Conservation (phyloP, 441 rosid genomes). For the Macaranga tanarius region DNA sequence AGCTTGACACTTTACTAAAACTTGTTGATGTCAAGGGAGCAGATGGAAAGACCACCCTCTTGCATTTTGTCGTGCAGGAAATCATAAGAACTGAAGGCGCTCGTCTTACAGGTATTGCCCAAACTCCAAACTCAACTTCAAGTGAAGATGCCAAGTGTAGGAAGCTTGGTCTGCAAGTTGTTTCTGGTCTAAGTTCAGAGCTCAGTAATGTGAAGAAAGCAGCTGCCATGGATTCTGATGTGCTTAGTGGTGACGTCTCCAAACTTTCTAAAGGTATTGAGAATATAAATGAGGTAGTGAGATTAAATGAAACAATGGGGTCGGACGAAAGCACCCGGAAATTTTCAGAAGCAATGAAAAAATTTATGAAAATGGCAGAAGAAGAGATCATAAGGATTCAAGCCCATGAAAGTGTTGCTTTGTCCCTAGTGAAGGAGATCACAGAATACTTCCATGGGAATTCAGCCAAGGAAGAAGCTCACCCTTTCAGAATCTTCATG, state of each 20-base stretch:
- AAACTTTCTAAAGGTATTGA: constrained; percentile 74
- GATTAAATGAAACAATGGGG: constrained; percentile 38
- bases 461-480: constrained; percentile 95
- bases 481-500: constrained; percentile 93
- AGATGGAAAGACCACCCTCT: constrained; percentile 75
- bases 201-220: constrained; percentile 79
- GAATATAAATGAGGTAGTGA: constrained; percentile 57
- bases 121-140: constrained; percentile 29
- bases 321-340: constrained; percentile 38
- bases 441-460: constrained; percentile 96
- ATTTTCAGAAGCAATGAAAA: constrained; percentile 71
- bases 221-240: constrained; percentile 94
- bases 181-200: constrained; percentile 74
- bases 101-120: constrained; percentile 52
- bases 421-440: constrained; percentile 85
- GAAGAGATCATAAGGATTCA: constrained; percentile 83
- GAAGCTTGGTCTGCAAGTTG: constrained; percentile 85
- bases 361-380: constrained; percentile 60
- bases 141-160: constrained; percentile 65
- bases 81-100: constrained; percentile 81
- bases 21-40: constrained; percentile 82
- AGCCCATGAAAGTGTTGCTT: constrained; percentile 79
- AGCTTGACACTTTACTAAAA: constrained; percentile 77
- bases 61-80: constrained; percentile 81
- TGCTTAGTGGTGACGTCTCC: constrained; percentile 63